Percentiles rank a stretch among this genome's conserved stretches.
These are phyloP conservation scores for Cystoderma amianthinum DNA, from an alignment of 768 basidiomycete species.

Conservation along the genomic window DNA sequence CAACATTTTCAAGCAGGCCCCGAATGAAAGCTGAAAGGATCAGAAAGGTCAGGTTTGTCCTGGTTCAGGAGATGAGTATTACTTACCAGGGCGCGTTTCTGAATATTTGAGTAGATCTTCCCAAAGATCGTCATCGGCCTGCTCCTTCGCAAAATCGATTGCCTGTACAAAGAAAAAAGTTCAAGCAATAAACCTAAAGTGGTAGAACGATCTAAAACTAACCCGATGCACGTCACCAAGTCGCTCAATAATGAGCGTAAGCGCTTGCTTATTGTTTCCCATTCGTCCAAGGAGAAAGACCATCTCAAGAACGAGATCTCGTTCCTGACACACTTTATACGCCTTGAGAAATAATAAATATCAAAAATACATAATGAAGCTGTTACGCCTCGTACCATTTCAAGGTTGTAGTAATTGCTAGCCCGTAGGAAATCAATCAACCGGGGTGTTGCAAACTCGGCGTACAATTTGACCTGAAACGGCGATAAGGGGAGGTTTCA, in stretches of 20 bases:
- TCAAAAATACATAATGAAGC: not conserved
- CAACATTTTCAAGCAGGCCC: slow-evolving; percentile 91
- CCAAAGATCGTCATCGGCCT: slow-evolving; percentile 96
- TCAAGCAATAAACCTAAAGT: not conserved
- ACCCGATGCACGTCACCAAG: slow-evolving; percentile 89
- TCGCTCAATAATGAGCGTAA: slow-evolving; percentile 92
- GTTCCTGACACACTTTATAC: slow-evolving; percentile 76
- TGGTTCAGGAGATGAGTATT: not conserved
- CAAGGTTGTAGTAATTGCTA: slow-evolving; percentile 87
- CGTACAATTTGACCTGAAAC: slow-evolving; percentile 77
- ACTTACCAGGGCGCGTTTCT: slow-evolving; percentile 82
- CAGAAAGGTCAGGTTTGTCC: slow-evolving; percentile 3
- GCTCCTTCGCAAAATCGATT: slow-evolving; percentile 97
- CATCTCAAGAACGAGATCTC: slow-evolving; percentile 91
- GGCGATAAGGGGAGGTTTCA: not conserved
- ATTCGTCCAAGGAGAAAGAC: slow-evolving; percentile 95
- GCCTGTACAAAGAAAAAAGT: slow-evolving; percentile 43
- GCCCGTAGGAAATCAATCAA: slow-evolving; percentile 89
- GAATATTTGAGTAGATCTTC: slow-evolving; percentile 93
- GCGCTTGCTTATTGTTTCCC: slow-evolving; percentile 95
- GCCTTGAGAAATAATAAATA: slow-evolving; percentile 40
- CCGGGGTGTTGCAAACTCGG: slow-evolving; percentile 72
- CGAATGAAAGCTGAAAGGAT: slow-evolving; percentile 75
- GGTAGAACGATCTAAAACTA: slow-evolving; percentile 13
- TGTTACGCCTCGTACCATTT: slow-evolving; percentile 41